Conservation (phyloP, 2,329 filamentous ascomycete genomes). For the Didymella sp. region DNA sequence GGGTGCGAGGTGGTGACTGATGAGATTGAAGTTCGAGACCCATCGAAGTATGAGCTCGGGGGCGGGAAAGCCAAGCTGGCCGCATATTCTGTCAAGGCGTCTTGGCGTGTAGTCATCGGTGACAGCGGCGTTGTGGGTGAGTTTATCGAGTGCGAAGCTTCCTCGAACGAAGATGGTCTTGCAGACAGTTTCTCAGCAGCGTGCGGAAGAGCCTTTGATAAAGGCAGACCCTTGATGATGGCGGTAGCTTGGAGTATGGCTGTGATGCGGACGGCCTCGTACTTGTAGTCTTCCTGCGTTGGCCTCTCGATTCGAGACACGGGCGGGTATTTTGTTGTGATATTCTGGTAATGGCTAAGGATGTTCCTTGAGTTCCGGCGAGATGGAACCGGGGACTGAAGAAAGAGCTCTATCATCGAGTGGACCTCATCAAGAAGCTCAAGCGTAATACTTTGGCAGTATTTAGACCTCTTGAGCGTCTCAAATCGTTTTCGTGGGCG, state of each 20-base stretch:
- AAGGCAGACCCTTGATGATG: constrained; percentile 33
- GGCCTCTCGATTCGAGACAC: constrained; percentile 20
- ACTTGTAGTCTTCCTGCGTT: constrained; percentile 37
- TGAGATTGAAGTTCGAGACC: constrained; percentile 10
- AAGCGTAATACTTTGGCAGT: constrained; percentile 23
- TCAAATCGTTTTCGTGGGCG: constrained; percentile 37
- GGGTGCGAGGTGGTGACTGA: constrained; percentile 15
- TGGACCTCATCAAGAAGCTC: constrained; percentile 39
- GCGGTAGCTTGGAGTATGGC: constrained; percentile 44
- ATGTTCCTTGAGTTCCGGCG: constrained; percentile 28
- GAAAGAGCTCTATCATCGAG: constrained; percentile 42
- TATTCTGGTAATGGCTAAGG: constrained; percentile 29
- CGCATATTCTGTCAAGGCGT: constrained; percentile 21
- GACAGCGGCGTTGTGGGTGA: constrained; percentile 16
- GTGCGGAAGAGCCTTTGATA: constrained; percentile 38
- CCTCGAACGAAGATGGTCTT: too few relatives aligned
- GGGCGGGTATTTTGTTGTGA: constrained; percentile 28
- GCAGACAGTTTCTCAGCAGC: constrained; percentile 9
- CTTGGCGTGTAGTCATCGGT: constrained; percentile 23
- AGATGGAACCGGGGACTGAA: constrained; percentile 28
- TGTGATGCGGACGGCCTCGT: constrained; percentile 47
- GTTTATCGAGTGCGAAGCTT: constrained; percentile 18
- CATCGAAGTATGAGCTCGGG: constrained; percentile 14
- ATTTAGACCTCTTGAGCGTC: constrained; percentile 34
- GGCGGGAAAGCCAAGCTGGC: not conserved